These are phyloP conservation scores for Oryza punctata DNA, from an alignment of 176 grass and related monocot species.

Conservation along the genomic window DNA sequence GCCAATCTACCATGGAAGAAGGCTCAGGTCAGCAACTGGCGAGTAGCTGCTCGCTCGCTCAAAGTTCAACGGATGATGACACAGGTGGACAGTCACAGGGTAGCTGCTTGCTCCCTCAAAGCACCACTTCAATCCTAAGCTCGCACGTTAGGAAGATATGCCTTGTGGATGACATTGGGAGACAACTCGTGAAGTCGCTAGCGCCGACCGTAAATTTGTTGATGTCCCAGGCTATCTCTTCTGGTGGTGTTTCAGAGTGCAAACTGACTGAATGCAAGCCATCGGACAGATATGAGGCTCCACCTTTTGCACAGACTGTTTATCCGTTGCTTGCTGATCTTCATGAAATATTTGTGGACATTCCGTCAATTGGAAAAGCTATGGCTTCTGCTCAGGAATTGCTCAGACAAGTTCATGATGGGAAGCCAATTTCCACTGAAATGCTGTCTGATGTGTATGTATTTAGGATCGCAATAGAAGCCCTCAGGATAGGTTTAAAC, in stretches of 20 bases:
- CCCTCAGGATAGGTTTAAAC: slow-evolving; percentile 78
- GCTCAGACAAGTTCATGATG: slow-evolving; percentile 70
- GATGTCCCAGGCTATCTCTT: slow-evolving; percentile 42
- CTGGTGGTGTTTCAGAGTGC: slow-evolving; percentile 32
- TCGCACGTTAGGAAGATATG: slow-evolving; percentile 56
- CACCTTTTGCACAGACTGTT: slow-evolving; percentile 70
- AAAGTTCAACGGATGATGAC: slow-evolving; percentile 22
- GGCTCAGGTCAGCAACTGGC: slow-evolving; percentile 45
- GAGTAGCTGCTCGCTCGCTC: slow-evolving; percentile 46
- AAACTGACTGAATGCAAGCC: slow-evolving; percentile 47
- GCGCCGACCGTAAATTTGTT: slow-evolving; percentile 55
- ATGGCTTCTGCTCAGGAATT: slow-evolving; percentile 73
- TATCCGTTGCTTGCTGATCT: slow-evolving; percentile 89
- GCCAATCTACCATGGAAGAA: slow-evolving; percentile 17
- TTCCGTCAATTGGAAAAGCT: slow-evolving; percentile 75
- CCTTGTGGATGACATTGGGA: slow-evolving; percentile 56
- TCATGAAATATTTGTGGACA: slow-evolving; percentile 69
- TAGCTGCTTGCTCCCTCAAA: slow-evolving; percentile 56
- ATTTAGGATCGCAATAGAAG: slow-evolving; percentile 88
- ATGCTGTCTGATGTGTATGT: slow-evolving; percentile 70
- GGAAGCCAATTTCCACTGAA: slow-evolving; percentile 62
- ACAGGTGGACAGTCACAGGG: slow-evolving; percentile 48
- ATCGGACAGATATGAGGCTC: slow-evolving; percentile 48
- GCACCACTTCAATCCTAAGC: slow-evolving; percentile 35
- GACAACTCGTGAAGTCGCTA: slow-evolving; percentile 56